Conservation (phyloP, 1,284 basidiomycete species). For the Tetrapyrgos nigripes region DNA sequence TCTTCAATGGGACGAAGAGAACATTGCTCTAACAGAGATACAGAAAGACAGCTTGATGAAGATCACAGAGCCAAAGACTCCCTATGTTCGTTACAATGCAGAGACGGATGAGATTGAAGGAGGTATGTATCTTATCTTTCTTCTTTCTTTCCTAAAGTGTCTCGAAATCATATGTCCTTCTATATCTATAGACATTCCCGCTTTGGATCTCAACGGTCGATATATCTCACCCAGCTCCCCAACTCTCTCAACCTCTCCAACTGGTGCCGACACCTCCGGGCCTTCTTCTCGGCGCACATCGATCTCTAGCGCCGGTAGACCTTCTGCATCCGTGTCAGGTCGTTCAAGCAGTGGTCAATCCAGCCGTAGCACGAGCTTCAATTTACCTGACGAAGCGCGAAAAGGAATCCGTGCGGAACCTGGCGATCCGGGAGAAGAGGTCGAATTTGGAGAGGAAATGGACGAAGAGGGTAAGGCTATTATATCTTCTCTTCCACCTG, state of each 20-base stretch:
- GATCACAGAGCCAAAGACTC: conserved; percentile 97
- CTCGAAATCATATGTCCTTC: background rate
- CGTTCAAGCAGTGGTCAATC: conserved; percentile 68
- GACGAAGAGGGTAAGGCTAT: conserved; percentile 77
- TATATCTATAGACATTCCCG: conserved; percentile 67
- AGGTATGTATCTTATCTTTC: conserved; percentile 52
- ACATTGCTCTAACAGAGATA: conserved; percentile 88
- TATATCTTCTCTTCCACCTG: conserved; percentile 2
- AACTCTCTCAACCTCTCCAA: conserved; percentile 51
- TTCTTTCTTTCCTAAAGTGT: background rate
- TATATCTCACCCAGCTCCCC: conserved; percentile 41
- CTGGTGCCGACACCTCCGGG: conserved; percentile 56
- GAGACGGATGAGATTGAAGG: conserved; percentile 84
- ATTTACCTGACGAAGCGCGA: conserved; percentile 71
- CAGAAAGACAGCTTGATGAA: conserved; percentile 96
- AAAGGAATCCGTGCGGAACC: conserved; percentile 55
- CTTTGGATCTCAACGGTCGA: conserved; percentile 57
- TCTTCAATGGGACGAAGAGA: conserved; percentile 92
- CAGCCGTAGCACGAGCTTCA: conserved; percentile 86
- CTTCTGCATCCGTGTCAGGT: conserved; percentile 49
- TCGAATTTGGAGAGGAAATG: conserved; percentile 82
- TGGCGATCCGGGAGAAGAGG: conserved; percentile 64
- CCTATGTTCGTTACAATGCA: conserved; percentile 89
- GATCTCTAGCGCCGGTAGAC: conserved; percentile 67
- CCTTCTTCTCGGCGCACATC: conserved; percentile 84